Percentiles rank a stretch among this genome's conserved stretches.
These are phyloP conservation scores for Camellia granthamiana DNA, from an alignment of 148 eudicot genomes.

Conservation along the genomic window DNA sequence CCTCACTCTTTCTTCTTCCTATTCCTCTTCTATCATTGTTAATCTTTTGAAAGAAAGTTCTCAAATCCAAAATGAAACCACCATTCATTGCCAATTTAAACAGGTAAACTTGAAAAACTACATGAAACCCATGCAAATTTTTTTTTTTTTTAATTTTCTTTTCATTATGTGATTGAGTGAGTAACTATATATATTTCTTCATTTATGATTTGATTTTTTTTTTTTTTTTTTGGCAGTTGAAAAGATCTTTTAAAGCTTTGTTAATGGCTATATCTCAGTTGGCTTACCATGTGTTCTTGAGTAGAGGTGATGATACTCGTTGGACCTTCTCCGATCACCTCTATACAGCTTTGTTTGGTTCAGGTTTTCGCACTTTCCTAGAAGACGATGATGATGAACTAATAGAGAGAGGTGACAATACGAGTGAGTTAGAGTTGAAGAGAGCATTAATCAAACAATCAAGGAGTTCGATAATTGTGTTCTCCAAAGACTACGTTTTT, in stretches of 20 bases:
- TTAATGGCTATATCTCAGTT: neutral
- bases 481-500: conserved; percentile 13
- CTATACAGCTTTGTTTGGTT: conserved; percentile 12
- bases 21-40: too few relatives aligned
- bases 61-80: too few relatives aligned
- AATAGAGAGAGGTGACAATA: conserved; percentile 9
- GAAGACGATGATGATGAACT: neutral
- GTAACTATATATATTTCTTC: too few relatives aligned
- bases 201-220: too few relatives aligned
- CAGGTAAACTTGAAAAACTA: too few relatives aligned
- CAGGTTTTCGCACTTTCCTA: conserved; percentile 6
- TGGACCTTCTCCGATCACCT: conserved; percentile 12
- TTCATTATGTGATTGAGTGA: too few relatives aligned
- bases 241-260: neutral
- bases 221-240: too few relatives aligned
- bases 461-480: conserved; percentile 7
- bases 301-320: conserved; percentile 18
- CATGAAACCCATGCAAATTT: too few relatives aligned
- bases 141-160: too few relatives aligned
- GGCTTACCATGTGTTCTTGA: conserved; percentile 8
- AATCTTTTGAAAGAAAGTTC: too few relatives aligned
- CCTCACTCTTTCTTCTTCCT: too few relatives aligned
- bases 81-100: too few relatives aligned
- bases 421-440: neutral
- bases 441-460: conserved; percentile 4